Evolutionary conservation across 2,329 filamentous ascomycete genomes (phyloP).

Genomic region (Diaporthe helianthi): DNA sequence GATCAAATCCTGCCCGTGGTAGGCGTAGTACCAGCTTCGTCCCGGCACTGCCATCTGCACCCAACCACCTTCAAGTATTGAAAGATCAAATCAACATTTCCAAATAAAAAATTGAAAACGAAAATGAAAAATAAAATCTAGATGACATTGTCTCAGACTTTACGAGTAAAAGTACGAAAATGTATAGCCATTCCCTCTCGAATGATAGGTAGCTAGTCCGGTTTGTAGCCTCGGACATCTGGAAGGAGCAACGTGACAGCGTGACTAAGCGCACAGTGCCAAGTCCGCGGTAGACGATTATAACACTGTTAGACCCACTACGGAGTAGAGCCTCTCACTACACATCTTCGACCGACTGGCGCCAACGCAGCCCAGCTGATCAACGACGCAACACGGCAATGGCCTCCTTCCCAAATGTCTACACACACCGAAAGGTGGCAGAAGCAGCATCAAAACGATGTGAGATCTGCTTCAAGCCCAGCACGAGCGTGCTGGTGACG

Average conservation of each 20-base stretch:
- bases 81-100: no score
- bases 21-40: no score
- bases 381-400: constrained; percentile 42
- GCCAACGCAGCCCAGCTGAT: not conserved
- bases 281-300: not conserved
- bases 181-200: not conserved
- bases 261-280: constrained; percentile 31
- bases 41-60: not conserved
- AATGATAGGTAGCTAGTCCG: not conserved
- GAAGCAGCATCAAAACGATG: constrained; percentile 85
- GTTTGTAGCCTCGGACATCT: fast-evolving
- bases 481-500: constrained; percentile 85
- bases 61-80: no score
- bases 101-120: no score
- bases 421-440: constrained; percentile 85
- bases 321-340: constrained; percentile 8
- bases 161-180: not conserved
- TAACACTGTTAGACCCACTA: constrained; percentile 19
- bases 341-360: constrained; percentile 20
- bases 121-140: no score
- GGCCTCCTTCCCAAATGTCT: constrained; percentile 74
- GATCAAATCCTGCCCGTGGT: not conserved
- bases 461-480: constrained; percentile 90
- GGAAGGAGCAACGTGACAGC: constrained; percentile 12
- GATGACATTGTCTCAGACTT: no score